Base-by-base conservation (phyloP, 2,329 filamentous ascomycete genomes). In the Trichoderma sp. region DNA sequence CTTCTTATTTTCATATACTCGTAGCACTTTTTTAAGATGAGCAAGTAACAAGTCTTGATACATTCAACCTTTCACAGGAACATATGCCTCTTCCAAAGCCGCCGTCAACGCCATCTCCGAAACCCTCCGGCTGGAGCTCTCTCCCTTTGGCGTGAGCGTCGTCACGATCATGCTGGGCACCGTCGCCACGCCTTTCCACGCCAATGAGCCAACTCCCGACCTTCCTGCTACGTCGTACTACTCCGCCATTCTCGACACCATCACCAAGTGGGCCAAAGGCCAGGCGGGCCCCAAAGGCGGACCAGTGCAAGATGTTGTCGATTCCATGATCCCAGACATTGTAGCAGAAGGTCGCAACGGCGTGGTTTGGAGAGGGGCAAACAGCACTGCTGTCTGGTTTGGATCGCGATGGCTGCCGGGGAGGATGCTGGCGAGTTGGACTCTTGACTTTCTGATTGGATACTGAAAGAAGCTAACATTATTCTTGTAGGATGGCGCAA, bases 121-220 rank as follows among this genome's bases (percentile, higher is more conserved):
- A 34, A 74, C 72, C 0, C 69, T 77, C 21, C 72, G 73, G 3
- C 51, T 75, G 3, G 76, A 77, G 70, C 72, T 77, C 1, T 56
- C 68, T 0, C 73, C 75, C 0, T 72, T 77, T 6, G 71, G 73
- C 11, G 70, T 77, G 13, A 69, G 68, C 10, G 75, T 77, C 21
- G 55, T 73, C 18, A 71, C 69, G 37, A 39, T 71, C 37, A 58
- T 69, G 64, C 52, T 66, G 0, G 61, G 68, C 10, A 52, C 61
- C 16, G 61, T 69, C 3, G 68, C 28, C 2, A 69, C 68, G 3
- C 61, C 61, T 4, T 69, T 69, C 34, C 61, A 69, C 5, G 54
- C 37, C 5, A 66, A 69, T 34, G 51, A 66, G 28, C 69, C 54
- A 34, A 55, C 21, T 1, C 61, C 65, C 16, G 58, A 64, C 4